These are phyloP conservation scores for Arabis hirsuta DNA, from an alignment of 345 rosid species.

Conservation along the genomic window DNA sequence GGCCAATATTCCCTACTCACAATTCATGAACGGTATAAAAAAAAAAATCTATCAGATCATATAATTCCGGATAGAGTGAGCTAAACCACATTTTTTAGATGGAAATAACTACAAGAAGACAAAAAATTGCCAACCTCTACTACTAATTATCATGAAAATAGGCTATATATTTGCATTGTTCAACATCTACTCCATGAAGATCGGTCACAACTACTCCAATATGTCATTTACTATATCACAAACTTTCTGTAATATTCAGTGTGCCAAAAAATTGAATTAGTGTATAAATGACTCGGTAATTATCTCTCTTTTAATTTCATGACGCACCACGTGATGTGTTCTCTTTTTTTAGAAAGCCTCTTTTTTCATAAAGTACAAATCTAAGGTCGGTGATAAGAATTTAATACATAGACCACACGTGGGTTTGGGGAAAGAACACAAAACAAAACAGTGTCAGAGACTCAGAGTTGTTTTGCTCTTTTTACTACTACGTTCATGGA, in stretches of 20 bases:
- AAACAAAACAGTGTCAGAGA: conserved; percentile 30
- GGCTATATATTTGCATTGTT: background rate
- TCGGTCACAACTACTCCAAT: conserved; percentile 9
- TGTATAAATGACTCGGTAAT: background rate
- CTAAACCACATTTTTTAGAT: background rate
- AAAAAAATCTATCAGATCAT: background rate
- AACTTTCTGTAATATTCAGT: background rate
- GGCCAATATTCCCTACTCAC: background rate
- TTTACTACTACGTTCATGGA: conserved; percentile 25
- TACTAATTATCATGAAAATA: background rate
- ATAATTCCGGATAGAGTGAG: background rate
- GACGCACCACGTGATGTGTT: conserved; percentile 21
- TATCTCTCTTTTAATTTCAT: background rate
- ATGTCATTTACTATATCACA: background rate
- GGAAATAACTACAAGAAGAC: background rate
- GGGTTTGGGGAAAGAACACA: conserved; percentile 25
- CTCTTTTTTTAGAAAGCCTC: conserved; percentile 17
- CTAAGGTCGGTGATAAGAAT: conserved; percentile 8
- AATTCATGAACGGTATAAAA: background rate
- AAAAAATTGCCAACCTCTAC: too few relatives aligned
- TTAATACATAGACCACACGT: conserved; percentile 9
- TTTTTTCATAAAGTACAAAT: background rate
- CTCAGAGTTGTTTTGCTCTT: conserved; percentile 25
- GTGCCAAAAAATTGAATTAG: background rate
- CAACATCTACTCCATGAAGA: background rate